Percentiles rank a stretch among this genome's conserved stretches.
These are phyloP conservation scores for Cenococcum geophilum DNA, from an alignment of 495 filamentous ascomycete genomes.

Conservation along the genomic window DNA sequence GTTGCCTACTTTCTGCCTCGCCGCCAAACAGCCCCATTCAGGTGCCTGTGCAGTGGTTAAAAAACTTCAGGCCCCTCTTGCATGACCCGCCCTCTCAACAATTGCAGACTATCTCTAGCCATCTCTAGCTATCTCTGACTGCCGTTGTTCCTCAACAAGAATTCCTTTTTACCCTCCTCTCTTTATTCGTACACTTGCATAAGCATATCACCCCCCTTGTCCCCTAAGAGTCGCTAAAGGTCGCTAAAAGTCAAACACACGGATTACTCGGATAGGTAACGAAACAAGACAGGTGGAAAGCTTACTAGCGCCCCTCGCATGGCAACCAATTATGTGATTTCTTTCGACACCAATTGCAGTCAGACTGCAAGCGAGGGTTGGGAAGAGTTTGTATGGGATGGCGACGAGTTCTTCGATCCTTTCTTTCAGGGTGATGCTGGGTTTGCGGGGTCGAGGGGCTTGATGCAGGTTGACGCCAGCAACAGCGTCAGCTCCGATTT, in stretches of 20 bases:
- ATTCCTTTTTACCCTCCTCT: background rate
- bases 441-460: slow-evolving; percentile 6
- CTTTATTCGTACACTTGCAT: background rate
- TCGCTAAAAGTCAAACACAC: too few species aligned
- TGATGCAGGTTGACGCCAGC: background rate
- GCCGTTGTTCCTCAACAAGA: background rate
- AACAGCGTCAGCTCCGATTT: slow-evolving; percentile 18
- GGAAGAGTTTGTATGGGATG: slow-evolving; percentile 18
- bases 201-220: too few species aligned
- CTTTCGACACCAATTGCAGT: slow-evolving; percentile 4
- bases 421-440: slow-evolving; percentile 25
- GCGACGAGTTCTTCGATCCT: slow-evolving; percentile 23
- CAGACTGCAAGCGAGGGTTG: slow-evolving; percentile 11
- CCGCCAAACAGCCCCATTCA: background rate
- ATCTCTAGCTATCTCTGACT: background rate
- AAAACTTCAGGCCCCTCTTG: background rate
- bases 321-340: slow-evolving; percentile 11
- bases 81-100: background rate
- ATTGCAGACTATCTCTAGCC: too few species aligned
- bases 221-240: too few species aligned
- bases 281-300: background rate
- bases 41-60: background rate
- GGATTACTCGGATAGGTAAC: too few species aligned
- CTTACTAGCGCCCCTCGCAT: slow-evolving; percentile 5
- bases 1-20: background rate